phyloP scores from a whole-genome alignment of 345 rosid genomes.

The Salix brachista region DNA sequence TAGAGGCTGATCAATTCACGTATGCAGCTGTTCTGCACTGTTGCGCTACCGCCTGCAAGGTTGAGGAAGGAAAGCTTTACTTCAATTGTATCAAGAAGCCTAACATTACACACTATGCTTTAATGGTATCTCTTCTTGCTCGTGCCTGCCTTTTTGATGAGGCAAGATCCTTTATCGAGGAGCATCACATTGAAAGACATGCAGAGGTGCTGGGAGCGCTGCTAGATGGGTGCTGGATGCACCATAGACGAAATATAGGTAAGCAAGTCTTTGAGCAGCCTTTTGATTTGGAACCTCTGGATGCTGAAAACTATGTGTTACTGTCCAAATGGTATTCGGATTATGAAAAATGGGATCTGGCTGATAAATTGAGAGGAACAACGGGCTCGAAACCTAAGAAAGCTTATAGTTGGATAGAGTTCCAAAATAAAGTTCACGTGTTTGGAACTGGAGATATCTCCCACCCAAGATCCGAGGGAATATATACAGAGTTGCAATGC shows the following conservation, averaged over 20 bases:
- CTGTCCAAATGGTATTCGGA: slow-evolving; percentile 42
- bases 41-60: slow-evolving; percentile 40
- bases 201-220: slow-evolving; percentile 39
- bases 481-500: slow-evolving; percentile 36
- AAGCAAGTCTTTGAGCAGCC: slow-evolving; percentile 42
- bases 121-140: slow-evolving; percentile 46
- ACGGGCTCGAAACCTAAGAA: slow-evolving; percentile 46
- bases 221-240: slow-evolving; percentile 48
- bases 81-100: slow-evolving; percentile 39
- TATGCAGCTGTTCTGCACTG: slow-evolving; percentile 44
- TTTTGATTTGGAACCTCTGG: slow-evolving; percentile 44
- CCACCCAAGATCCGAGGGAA: slow-evolving; percentile 47
- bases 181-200: slow-evolving; percentile 30
- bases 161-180: slow-evolving; percentile 35
- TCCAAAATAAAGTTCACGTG: slow-evolving; percentile 44
- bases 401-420: slow-evolving; percentile 56
- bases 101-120: slow-evolving; percentile 26
- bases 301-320: slow-evolving; percentile 44
- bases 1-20: slow-evolving; percentile 33
- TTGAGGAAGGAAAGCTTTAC: slow-evolving; percentile 35
- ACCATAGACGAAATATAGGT: slow-evolving; percentile 28
- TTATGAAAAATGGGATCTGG: slow-evolving; percentile 36
- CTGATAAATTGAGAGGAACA: slow-evolving; percentile 24
- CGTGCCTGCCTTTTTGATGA: slow-evolving; percentile 41
- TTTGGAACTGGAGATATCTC: slow-evolving; percentile 53